Conservation (phyloP, 805 yeast species). For the Metschnikowia henanensis region DNA sequence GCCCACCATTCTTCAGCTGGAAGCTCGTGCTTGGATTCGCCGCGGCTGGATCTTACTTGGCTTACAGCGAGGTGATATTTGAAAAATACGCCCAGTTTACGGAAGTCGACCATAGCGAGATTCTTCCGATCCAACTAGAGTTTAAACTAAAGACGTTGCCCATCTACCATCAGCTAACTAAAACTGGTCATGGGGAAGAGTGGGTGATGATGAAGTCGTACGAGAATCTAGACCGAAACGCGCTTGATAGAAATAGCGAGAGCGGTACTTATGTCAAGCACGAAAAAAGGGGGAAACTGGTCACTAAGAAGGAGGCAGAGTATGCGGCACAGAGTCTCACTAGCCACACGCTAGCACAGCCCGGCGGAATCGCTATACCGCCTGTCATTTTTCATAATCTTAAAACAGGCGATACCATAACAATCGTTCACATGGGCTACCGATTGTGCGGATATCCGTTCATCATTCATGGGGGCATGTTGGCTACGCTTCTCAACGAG, state of each 20-base stretch:
- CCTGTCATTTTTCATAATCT: conserved; percentile 68
- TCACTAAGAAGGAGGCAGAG: conserved; percentile 10
- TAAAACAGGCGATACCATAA: conserved; percentile 55
- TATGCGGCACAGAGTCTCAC: conserved; percentile 22
- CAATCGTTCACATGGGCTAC: conserved; percentile 76
- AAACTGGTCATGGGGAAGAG: conserved; percentile 43
- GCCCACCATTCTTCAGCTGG: conserved; percentile 16
- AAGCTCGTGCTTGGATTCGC: conserved; percentile 24
- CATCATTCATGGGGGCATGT: conserved; percentile 83
- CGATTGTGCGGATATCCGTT: conserved; percentile 85
- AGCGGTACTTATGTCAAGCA: neutral
- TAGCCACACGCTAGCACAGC: conserved; percentile 54
- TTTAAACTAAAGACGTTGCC: conserved; percentile 49
- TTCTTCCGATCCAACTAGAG: conserved; percentile 43
- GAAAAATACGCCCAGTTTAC: conserved; percentile 30
- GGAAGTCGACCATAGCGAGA: conserved; percentile 20
- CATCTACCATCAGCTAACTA: conserved; percentile 46
- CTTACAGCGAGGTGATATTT: conserved; percentile 33
- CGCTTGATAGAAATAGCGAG: conserved; percentile 22
- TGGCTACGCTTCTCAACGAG: conserved; percentile 81
- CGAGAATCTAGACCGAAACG: conserved; percentile 43
- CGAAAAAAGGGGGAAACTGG: conserved; percentile 1
- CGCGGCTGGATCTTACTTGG: conserved; percentile 32
- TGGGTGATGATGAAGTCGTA: conserved; percentile 46
- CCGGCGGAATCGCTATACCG: conserved; percentile 78